phyloP scores from a whole-genome alignment of 2,329 filamentous ascomycete genomes.

The Colletotrichum salicis region DNA sequence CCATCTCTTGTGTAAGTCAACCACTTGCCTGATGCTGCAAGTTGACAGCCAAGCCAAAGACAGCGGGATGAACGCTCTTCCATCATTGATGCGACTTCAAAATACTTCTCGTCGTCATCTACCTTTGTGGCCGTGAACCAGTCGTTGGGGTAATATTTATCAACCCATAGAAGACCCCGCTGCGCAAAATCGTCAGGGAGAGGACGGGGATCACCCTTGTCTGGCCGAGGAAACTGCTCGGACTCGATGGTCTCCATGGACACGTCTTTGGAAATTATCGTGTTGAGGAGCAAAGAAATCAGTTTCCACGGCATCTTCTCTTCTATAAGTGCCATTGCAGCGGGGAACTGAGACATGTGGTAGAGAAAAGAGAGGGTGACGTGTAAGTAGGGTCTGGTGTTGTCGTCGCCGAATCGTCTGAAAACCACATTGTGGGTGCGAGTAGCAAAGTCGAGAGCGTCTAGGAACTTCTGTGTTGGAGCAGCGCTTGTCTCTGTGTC shows the following conservation, averaged over 20 bases:
- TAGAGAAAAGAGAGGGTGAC: constrained; percentile 69
- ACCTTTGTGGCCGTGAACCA: constrained; percentile 70
- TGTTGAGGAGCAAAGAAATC: constrained; percentile 54
- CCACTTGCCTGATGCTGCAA: constrained; percentile 56
- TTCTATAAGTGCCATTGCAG: constrained; percentile 57
- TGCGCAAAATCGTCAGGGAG: constrained; percentile 77
- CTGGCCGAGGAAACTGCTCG: constrained; percentile 58
- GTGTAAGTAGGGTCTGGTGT: constrained; percentile 67
- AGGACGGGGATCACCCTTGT: constrained; percentile 59
- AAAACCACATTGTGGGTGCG: background rate
- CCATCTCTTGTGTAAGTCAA: constrained; percentile 51
- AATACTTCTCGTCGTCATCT: constrained; percentile 73
- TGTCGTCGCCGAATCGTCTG: background rate
- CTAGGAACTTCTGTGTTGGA: constrained; percentile 55
- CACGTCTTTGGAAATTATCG: constrained; percentile 38
- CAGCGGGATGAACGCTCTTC: constrained; percentile 68
- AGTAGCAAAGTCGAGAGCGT: constrained; percentile 63
- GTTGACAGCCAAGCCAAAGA: constrained; percentile 64
- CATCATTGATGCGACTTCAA: constrained; percentile 69
- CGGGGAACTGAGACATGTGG: constrained; percentile 53
- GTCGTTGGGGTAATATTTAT: constrained; percentile 65
- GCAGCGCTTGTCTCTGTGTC: background rate
- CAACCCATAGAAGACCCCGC: constrained; percentile 70
- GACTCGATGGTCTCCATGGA: constrained; percentile 39
- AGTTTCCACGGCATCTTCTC: constrained; percentile 63